Base-by-base conservation (phyloP, 331 rosid species). In the Acacia concinna region DNA sequence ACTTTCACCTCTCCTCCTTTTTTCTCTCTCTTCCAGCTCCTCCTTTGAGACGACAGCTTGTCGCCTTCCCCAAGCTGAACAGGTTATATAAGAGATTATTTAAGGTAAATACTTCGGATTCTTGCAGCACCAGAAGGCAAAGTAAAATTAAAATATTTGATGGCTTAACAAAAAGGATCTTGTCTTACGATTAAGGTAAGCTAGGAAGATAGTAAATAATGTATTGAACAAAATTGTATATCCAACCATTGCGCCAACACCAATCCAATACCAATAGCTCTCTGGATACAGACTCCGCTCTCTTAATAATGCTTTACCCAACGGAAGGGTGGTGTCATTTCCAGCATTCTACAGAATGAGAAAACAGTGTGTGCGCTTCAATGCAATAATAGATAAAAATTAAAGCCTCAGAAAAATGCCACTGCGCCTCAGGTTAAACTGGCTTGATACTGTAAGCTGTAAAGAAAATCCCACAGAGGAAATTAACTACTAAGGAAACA, bases 251-350 rank as follows among this genome's bases (percentile, higher is more conserved):
- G 98, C 98, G 56, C 97, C 99, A 82, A 87, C 86, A 76, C 99
- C 99, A 78, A 96, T 96, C 99, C 99, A 96, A 86, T 89, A 96
- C 99, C 99, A 96, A 82, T 93, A 96, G 88, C 91, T 88, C 85
- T 89, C 94, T 27, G 90, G 44, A 89, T 83, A 90, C 76, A 96
- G 75, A 84, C 97, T 83, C 47, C 93, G 92, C 27, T 78, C 85
- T 85, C 72, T 89, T 73, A 96, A 81, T 74, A 96, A 80, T 81
- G 91, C 93, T 86, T 83, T 72, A 63, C 99, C 99, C 85, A 96
- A 84, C 32, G 92, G 28, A 77, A 77, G 18, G 81, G 77, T 81
- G 68, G 93, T 84, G 74, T 85, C 84, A 68, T 83, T 88, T 78
- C 89, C 90, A 69, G 65, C 74, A 35, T 80, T 82, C 99, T 95